phyloP scores from a whole-genome alignment of 306 rosid genomes.

The Biancaea sappan region DNA sequence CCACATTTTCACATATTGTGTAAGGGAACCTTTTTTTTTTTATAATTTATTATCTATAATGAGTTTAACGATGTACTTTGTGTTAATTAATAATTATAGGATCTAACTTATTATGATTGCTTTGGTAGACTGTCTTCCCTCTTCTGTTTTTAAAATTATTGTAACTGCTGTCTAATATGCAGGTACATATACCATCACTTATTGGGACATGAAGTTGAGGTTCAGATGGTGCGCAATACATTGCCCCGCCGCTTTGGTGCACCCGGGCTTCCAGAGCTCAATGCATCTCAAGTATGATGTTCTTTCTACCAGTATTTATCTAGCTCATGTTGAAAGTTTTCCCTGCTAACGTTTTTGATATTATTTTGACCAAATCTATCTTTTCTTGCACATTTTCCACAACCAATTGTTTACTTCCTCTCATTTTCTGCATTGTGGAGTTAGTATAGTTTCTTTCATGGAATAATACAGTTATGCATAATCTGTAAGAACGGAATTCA shows the following conservation, averaged over 20 bases:
- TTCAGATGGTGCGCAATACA: constrained; percentile 95
- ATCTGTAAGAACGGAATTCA: neutral
- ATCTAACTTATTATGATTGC: neutral
- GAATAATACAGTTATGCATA: neutral
- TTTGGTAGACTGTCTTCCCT: neutral
- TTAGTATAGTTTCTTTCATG: neutral
- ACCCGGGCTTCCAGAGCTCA: constrained; percentile 96
- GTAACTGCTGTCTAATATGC: constrained; percentile 36
- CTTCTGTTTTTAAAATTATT: neutral
- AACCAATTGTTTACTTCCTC: constrained; percentile 2
- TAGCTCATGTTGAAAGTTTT: neutral
- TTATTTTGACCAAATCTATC: neutral
- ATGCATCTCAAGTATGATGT: constrained; percentile 90
- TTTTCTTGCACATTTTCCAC: neutral
- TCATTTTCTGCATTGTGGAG: neutral
- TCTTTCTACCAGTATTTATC: constrained; percentile 23
- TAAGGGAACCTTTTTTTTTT: neutral
- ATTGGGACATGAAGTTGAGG: constrained; percentile 98
- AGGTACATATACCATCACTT: constrained; percentile 96
- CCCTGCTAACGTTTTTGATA: neutral
- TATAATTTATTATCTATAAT: neutral
- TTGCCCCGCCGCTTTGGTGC: constrained; percentile 99
- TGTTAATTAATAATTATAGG: constrained; percentile 20
- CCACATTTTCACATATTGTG: neutral
- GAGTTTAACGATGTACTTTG: neutral